phyloP scores from a whole-genome alignment of 2,329 filamentous ascomycete species.

The Clathrospora elynae region DNA sequence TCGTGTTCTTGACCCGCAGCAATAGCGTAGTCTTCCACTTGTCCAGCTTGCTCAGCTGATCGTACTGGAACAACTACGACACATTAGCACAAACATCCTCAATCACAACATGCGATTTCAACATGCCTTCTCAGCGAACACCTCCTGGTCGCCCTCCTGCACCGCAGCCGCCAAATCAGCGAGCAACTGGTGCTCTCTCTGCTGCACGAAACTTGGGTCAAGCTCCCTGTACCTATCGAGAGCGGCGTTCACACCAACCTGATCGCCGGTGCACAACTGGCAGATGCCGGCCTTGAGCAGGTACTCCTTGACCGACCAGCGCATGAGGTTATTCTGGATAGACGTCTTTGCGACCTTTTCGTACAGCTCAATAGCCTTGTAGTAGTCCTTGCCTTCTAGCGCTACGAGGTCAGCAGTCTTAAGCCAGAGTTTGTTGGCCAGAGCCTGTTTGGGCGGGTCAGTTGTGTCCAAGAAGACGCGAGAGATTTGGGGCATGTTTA shows the following conservation, averaged over 20 bases:
- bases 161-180: slow-evolving; percentile 76
- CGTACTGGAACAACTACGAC: slow-evolving; percentile 74
- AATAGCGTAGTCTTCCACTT: slow-evolving; percentile 95
- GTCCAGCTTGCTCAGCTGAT: slow-evolving; percentile 90
- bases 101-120: slow-evolving; percentile 56
- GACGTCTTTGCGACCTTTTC: slow-evolving; percentile 80
- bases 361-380: slow-evolving; percentile 58
- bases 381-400: slow-evolving; percentile 76
- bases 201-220: slow-evolving; percentile 68
- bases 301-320: slow-evolving; percentile 80
- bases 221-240: slow-evolving; percentile 79
- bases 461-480: slow-evolving; percentile 23
- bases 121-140: slow-evolving; percentile 74
- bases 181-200: slow-evolving; percentile 81
- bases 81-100: slow-evolving; percentile 6
- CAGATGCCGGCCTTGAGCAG: slow-evolving; percentile 93
- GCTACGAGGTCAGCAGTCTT: slow-evolving; percentile 90
- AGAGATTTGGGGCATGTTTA: slow-evolving; percentile 16
- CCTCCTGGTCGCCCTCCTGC: slow-evolving; percentile 77
- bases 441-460: slow-evolving; percentile 51
- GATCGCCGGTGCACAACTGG: slow-evolving; percentile 76
- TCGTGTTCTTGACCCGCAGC: slow-evolving; percentile 79
- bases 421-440: slow-evolving; percentile 91
- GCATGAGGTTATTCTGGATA: slow-evolving; percentile 78
- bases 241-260: slow-evolving; percentile 77